Evolutionary conservation across 2,329 filamentous ascomycete species (phyloP).

Genomic region (Kalaharituber pfeilii): DNA sequence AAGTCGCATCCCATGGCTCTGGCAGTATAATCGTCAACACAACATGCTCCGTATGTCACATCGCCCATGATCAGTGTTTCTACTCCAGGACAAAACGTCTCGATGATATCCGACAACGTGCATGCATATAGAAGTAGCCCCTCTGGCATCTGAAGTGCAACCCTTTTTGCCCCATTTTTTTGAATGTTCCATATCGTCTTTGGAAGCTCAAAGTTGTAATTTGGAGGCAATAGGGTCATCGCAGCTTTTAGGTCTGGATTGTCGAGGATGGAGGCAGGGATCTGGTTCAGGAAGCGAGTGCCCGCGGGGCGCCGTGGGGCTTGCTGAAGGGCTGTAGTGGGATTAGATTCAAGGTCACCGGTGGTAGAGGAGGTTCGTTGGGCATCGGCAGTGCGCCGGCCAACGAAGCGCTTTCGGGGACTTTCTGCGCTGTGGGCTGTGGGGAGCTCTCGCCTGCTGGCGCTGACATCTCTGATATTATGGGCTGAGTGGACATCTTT

Average conservation of each 20-base stretch:
- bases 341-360: slow-evolving; percentile 35
- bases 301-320: slow-evolving; percentile 43
- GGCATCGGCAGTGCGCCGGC: slow-evolving; percentile 50
- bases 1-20: slow-evolving; percentile 85
- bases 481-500: no score
- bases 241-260: slow-evolving; percentile 75
- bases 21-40: slow-evolving; percentile 96
- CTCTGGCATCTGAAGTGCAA: slow-evolving; percentile 95
- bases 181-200: slow-evolving; percentile 95
- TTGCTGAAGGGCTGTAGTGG: neutral
- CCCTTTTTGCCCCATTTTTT: slow-evolving; percentile 56
- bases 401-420: slow-evolving; percentile 84
- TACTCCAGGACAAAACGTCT: slow-evolving; percentile 77
- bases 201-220: slow-evolving; percentile 96
- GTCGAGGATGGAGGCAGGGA: slow-evolving; percentile 71
- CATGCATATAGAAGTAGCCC: slow-evolving; percentile 89
- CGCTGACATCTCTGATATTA: no score
- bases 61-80: slow-evolving; percentile 98
- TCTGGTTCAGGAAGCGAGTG: slow-evolving; percentile 69
- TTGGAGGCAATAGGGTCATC: slow-evolving; percentile 60
- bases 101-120: slow-evolving; percentile 90
- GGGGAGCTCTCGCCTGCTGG: no score
- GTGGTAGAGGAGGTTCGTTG: slow-evolving; percentile 28
- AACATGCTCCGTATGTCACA: slow-evolving; percentile 95
- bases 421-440: no score